phyloP scores from a whole-genome alignment of 345 rosid species.

The Corymbia maculata region DNA sequence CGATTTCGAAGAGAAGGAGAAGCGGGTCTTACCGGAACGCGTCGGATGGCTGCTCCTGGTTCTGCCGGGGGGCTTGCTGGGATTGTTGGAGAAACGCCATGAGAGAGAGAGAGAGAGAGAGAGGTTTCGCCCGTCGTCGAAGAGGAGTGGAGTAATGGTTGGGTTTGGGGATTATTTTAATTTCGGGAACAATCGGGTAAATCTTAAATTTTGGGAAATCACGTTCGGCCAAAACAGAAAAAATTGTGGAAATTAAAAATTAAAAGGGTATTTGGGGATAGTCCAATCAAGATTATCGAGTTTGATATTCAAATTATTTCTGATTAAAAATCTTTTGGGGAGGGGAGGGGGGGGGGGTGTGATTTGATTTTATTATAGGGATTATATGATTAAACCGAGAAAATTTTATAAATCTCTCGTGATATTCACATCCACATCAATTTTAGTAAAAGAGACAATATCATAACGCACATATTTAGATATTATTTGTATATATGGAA shows the following conservation, averaged over 20 bases:
- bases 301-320: not conserved
- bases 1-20: conserved; percentile 36
- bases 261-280: not conserved
- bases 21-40: not conserved
- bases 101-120: not conserved
- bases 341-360: no score
- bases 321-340: not conserved
- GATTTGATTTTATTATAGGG: not conserved
- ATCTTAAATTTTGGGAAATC: not conserved
- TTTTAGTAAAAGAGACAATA: not conserved
- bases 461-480: not conserved
- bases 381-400: not conserved
- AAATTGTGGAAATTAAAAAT: not conserved
- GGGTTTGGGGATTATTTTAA: not conserved
- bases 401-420: not conserved
- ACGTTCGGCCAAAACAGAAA: not conserved
- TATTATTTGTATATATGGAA: not conserved
- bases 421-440: not conserved
- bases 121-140: not conserved
- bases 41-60: not conserved
- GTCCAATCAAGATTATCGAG: not conserved
- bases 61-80: conserved; percentile 27
- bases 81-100: conserved; percentile 66
- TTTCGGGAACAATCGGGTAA: not conserved
- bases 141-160: not conserved